phyloP scores from a whole-genome alignment of 495 filamentous ascomycete genomes.

The Penicillium maclennaniae region DNA sequence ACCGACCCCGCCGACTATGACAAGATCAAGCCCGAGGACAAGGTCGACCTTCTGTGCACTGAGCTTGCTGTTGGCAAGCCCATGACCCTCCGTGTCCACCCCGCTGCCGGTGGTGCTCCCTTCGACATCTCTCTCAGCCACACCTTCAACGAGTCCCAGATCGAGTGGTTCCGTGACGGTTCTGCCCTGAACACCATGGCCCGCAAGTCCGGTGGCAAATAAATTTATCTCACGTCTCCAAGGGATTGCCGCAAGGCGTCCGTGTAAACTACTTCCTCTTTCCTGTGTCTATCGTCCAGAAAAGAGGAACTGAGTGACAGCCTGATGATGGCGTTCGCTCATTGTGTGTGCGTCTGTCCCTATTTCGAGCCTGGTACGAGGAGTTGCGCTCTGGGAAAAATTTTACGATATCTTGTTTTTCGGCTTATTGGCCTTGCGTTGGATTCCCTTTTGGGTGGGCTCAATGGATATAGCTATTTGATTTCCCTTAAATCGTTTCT shows the following conservation, averaged over 20 bases:
- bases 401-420: constrained; percentile 42
- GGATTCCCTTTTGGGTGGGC: constrained; percentile 38
- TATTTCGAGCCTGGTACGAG: constrained; percentile 28
- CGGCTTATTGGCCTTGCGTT: constrained; percentile 30
- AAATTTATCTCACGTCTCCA: constrained; percentile 24
- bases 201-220: constrained; percentile 51
- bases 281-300: constrained; percentile 18
- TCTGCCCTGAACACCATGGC: constrained; percentile 98
- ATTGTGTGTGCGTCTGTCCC: constrained; percentile 11
- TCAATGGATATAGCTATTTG: constrained; percentile 46
- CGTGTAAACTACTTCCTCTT: constrained; percentile 36
- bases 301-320: constrained; percentile 12
- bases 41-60: constrained; percentile 84
- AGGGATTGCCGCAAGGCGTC: constrained; percentile 7
- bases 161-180: constrained; percentile 98
- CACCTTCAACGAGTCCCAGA: constrained; percentile 96
- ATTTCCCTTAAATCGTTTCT: constrained; percentile 36
- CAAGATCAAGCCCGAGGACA: constrained; percentile 90
- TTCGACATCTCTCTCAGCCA: constrained; percentile 85
- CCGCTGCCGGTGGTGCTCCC: constrained; percentile 66
- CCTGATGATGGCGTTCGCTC: neutral
- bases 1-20: constrained; percentile 94
- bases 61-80: constrained; percentile 92
- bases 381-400: constrained; percentile 40
- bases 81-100: constrained; percentile 86